Evolutionary conservation across 306 rosid species (phyloP).

Genomic region (Vachellia pachyceras): DNA sequence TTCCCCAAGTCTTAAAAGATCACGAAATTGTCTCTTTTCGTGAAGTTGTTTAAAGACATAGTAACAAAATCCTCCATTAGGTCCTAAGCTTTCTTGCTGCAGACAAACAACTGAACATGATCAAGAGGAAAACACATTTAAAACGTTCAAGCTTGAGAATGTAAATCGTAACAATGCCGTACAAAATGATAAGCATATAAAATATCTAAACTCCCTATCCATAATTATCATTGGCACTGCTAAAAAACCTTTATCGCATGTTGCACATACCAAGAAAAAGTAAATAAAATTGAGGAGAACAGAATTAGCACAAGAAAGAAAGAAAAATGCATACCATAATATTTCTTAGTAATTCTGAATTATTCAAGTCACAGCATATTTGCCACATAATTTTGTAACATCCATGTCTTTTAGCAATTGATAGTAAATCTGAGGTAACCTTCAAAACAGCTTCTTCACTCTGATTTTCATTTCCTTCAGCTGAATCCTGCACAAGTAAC

Average conservation of each 20-base stretch:
- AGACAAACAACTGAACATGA: conserved; percentile 44
- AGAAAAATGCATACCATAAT: conserved; percentile 71
- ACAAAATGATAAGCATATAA: conserved; percentile 14
- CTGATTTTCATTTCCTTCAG: conserved; percentile 58
- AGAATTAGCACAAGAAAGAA: not conserved
- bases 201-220: not conserved
- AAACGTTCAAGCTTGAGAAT: conserved; percentile 20
- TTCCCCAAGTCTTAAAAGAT: conserved; percentile 93
- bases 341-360: conserved; percentile 71
- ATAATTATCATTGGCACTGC: not conserved
- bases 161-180: conserved; percentile 23
- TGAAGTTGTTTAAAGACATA: conserved; percentile 79
- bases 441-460: conserved; percentile 61
- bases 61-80: conserved; percentile 89
- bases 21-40: conserved; percentile 72
- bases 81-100: conserved; percentile 95
- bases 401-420: conserved; percentile 84
- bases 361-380: conserved; percentile 83
- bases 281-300: conserved; percentile 12
- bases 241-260: conserved; percentile 29
- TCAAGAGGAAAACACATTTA: conserved; percentile 31
- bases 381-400: conserved; percentile 87
- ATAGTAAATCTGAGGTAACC: conserved; percentile 64
- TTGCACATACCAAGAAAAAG: conserved; percentile 13
- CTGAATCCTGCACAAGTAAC: conserved; percentile 58